Conservation (phyloP, 768 basidiomycete genomes). For the Multifurca ochricompacta region DNA sequence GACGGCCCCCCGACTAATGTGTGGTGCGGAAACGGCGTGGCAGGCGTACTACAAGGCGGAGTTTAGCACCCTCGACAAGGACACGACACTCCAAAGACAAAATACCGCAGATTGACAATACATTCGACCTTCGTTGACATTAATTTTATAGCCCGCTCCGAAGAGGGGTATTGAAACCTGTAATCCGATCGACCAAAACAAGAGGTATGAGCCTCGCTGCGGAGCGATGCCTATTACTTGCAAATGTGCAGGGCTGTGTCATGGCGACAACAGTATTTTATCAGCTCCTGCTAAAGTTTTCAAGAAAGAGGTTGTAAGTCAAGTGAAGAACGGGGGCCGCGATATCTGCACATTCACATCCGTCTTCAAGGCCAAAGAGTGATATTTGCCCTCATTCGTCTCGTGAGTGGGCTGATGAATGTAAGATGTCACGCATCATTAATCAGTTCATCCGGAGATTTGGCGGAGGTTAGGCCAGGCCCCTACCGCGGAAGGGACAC, state of each 20-base stretch:
- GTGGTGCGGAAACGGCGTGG: constrained; percentile 32
- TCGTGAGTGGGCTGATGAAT: neutral
- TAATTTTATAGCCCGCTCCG: constrained; percentile 34
- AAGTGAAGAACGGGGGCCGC: neutral
- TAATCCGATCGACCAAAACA: neutral
- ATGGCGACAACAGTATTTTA: no score
- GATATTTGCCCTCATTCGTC: constrained; percentile 2
- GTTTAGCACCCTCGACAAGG: constrained; percentile 36
- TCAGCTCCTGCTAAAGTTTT: no score
- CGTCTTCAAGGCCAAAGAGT: neutral
- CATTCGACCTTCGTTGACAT: constrained; percentile 43
- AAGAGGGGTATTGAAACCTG: constrained; percentile 1
- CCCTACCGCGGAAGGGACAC: neutral
- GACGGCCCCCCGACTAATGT: constrained; percentile 34
- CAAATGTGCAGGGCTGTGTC: no score
- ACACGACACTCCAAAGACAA: constrained; percentile 37
- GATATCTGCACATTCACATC: neutral
- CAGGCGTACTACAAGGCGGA: constrained; percentile 36
- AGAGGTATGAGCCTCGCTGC: no score
- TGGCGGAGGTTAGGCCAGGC: neutral
- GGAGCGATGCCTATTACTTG: no score
- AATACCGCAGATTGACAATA: constrained; percentile 38
- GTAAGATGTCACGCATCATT: neutral
- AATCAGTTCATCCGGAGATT: neutral
- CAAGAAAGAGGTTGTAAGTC: neutral